phyloP scores from a whole-genome alignment of 306 rosid genomes.

The Boehmeria nivea region DNA sequence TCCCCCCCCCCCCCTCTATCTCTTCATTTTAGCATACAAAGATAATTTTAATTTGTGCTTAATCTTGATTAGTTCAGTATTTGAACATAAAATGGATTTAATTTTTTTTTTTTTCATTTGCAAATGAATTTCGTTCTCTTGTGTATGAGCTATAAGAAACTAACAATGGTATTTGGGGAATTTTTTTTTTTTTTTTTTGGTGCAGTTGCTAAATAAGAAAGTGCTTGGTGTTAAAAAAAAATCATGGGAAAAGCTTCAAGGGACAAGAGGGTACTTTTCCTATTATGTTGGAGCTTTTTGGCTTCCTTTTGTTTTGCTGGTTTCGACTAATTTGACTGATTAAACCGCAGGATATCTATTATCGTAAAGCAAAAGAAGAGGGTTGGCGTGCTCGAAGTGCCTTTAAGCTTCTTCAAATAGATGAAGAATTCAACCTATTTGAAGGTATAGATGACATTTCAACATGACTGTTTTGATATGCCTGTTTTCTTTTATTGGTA shows the following conservation, averaged over 20 bases:
- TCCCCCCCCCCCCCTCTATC: no score
- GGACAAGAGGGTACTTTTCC: constrained; percentile 67
- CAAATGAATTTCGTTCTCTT: no score
- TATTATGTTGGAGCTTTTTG: background rate
- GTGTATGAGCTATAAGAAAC: no score
- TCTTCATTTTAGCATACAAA: no score
- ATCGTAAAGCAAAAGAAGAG: constrained; percentile 95
- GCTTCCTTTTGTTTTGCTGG: background rate
- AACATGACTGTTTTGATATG: background rate
- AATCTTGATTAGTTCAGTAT: no score
- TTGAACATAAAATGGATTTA: no score
- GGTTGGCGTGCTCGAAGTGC: constrained; percentile 99
- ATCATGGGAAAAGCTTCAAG: constrained; percentile 92
- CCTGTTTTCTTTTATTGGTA: background rate
- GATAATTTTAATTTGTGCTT: no score
- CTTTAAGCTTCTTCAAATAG: constrained; percentile 92
- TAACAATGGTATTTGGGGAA: background rate
- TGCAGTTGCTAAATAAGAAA: background rate
- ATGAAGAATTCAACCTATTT: constrained; percentile 88
- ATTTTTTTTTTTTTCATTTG: no score
- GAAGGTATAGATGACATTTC: constrained; percentile 38
- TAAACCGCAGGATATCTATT: constrained; percentile 74
- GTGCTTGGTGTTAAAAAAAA: background rate
- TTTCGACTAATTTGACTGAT: constrained; percentile 12
- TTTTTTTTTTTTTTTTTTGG: background rate